phyloP scores from a whole-genome alignment of 2,329 filamentous ascomycete genomes.

The Colletotrichum siamense region DNA sequence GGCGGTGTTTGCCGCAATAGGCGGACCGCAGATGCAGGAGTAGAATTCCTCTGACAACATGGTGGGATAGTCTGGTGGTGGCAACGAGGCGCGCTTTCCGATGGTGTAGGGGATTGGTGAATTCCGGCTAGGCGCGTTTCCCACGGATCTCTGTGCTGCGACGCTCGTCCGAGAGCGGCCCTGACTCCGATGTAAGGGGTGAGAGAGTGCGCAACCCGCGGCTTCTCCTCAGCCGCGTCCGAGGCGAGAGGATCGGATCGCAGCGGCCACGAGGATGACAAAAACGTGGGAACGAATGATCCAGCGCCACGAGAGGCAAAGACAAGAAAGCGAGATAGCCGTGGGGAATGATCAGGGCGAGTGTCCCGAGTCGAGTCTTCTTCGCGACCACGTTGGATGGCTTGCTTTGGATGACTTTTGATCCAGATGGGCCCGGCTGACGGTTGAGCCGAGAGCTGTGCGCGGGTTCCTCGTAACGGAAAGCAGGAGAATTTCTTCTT shows the following conservation, averaged over 20 bases:
- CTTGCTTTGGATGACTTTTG: not conserved
- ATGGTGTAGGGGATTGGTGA: not conserved
- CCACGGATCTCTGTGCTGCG: not conserved
- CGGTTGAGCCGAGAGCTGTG: not conserved
- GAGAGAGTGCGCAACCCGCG: not conserved
- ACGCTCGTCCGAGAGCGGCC: not conserved
- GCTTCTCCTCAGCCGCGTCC: not conserved
- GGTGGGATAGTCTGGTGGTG: not conserved
- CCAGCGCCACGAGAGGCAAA: not conserved
- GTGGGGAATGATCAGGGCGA: not conserved
- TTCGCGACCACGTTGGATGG: slow-evolving; percentile 12
- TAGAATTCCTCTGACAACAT: slow-evolving; percentile 69
- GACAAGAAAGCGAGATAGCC: not conserved
- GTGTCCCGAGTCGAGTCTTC: not conserved
- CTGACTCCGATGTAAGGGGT: slow-evolving; percentile 6
- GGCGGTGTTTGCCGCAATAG: slow-evolving; percentile 65
- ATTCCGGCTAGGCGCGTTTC: not conserved
- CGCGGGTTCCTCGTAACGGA: not conserved
- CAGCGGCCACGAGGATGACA: not conserved
- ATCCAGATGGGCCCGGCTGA: not conserved
- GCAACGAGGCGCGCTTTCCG: not conserved
- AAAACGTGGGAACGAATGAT: not conserved
- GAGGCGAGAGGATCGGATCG: not conserved
- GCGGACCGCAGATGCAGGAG: slow-evolving; percentile 62
- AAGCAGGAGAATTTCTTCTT: not conserved